Evolutionary conservation across 257 asterid species (phyloP), one percentile per base, ranked within the genome.

Genomic region (Rubia yunnanensis): DNA sequence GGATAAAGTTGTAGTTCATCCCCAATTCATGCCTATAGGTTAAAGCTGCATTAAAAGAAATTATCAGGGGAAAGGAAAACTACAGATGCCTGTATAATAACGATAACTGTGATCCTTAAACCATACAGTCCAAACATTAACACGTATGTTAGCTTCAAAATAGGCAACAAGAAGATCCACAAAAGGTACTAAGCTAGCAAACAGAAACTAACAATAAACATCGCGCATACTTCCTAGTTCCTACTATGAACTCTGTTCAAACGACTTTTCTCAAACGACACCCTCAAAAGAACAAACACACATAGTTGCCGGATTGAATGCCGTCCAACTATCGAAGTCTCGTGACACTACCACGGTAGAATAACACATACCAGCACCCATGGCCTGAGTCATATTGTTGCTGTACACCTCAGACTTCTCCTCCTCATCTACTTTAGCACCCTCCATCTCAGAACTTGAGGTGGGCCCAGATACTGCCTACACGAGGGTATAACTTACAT

Each of bases 1-100:
- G 86, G 78, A 89, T 87, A 83, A 92, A 89, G 83, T 86, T 78
- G 74, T 89, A 92, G 81, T 88, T 89, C 95, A 92, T 87, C 70
- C 99, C 99, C 67, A 89, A 89, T 74, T 92, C 97, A 71, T 92
- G 99, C 82, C 90, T 77, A 67, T 92, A 88, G 11, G 94, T 88
- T 72, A 92, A 85, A 24, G 78, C 98, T 88, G 87, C 52, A 71
- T 58, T 48, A 54, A 22, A 64, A 44, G 1, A 61, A 20, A 0
- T 39, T 48, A 36, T 48, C 64, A 44, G 7, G 7, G 52, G 52
- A 44, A 44, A 15, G 8, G 64, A 20, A 72, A 67, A 70, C 73
- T 63, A 67, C 27, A 14, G 50, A 69, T 50, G 61, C 64, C 68
- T 35, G 35, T 35, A 27, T 10, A 34, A 48, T 44, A 35, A 70